Base-by-base conservation (phyloP, 2,329 filamentous ascomycete species). In the Cytospora paraplurivora region DNA sequence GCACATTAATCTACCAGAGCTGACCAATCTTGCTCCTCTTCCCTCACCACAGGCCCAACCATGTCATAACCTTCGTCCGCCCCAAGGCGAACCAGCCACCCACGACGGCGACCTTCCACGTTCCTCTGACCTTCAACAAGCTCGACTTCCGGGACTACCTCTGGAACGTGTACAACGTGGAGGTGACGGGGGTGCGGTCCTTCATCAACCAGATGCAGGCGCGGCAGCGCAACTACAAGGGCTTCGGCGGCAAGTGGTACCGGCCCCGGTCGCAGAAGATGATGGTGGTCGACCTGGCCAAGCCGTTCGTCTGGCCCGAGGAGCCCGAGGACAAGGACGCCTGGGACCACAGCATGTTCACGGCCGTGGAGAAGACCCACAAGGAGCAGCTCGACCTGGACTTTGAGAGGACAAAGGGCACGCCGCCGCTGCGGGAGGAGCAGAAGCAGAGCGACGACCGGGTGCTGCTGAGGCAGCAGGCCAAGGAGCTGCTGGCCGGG, bases 111-210 rank as follows among this genome's bases (percentile, higher is more conserved):
- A 89, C 88, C 71, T 99, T 99, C 85, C 84, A 89, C 72, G 94
- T 97, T 37, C 95, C 95, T 12, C 84, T 98, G 70, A 88, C 86
- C 71, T 93, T 97, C 82, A 96, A 92, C 82, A 99, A 99, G 80
- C 89, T 98, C 77, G 95, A 99, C 76, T 80, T 99, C 50, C 91
- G 93, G 76, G 93, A 97, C 80, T 99, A 98, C 81, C 88, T 99
- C 67, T 91, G 86, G 80, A 88, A 96, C 76, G 85, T 85, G 51
- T 99, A 99, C 82, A 83, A 85, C 66, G 88, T 98, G 66, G 84
- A 88, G 68, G 86, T 89, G 60, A 79, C 86, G 59, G 82, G 82
- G 68, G 87, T 98, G 67, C 90, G 94, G 66, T 93, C 91, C 59
- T 94, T 86, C 73, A 85, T 98, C 72, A 88, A 91, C 71, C 86